phyloP scores from a whole-genome alignment of 2,329 filamentous ascomycete species.

The Ramichloridium luteum region DNA sequence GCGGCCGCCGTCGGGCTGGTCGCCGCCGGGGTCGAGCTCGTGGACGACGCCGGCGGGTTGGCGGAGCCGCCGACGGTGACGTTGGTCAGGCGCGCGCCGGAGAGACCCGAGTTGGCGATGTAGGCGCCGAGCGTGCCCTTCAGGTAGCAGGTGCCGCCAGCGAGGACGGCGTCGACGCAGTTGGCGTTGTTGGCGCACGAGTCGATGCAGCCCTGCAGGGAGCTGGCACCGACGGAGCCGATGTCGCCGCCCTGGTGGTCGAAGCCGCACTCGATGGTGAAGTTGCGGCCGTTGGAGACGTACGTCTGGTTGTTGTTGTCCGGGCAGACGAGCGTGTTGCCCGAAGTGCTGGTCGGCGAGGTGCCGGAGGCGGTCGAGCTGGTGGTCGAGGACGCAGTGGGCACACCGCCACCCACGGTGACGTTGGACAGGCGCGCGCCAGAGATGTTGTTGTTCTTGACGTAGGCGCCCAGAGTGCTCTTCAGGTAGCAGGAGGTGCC shows the following conservation, averaged over 20 bases:
- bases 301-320: constrained; percentile 1
- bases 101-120: constrained; percentile 7
- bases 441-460: constrained; percentile 13
- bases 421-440: constrained; percentile 21
- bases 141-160: constrained; percentile 21
- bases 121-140: constrained; percentile 13
- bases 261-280: constrained; percentile 4
- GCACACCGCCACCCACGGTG: constrained; percentile 1
- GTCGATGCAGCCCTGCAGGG: constrained; percentile 16
- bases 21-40: constrained; percentile 1
- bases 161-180: constrained; percentile 17
- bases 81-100: constrained; percentile 8
- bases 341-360: constrained; percentile 2
- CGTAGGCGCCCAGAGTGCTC: constrained; percentile 14
- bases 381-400: not conserved
- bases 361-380: constrained; percentile 4
- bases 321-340: not conserved
- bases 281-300: constrained; percentile 1
- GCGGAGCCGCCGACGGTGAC: constrained; percentile 2
- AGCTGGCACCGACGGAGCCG: constrained; percentile 7
- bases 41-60: constrained; percentile 5
- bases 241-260: constrained; percentile 13
- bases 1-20: constrained; percentile 1
- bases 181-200: constrained; percentile 14
- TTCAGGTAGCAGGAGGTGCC: constrained; percentile 25